These are phyloP conservation scores for Scheffersomyces titani DNA, from an alignment of 1,139 yeast genomes.

Conservation along the genomic window DNA sequence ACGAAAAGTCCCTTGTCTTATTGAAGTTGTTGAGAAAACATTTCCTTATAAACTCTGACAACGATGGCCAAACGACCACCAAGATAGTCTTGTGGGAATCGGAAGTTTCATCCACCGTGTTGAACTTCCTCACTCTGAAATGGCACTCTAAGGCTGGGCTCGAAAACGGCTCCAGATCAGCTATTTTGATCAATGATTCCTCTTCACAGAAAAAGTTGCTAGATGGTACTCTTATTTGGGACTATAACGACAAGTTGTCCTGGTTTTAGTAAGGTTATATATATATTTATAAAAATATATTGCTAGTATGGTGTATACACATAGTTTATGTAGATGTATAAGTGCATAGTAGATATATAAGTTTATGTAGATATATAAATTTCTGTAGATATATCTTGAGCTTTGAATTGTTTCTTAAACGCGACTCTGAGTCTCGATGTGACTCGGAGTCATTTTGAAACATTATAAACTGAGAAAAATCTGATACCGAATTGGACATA, in stretches of 20 bases:
- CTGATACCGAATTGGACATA: neutral
- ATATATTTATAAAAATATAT: too few species aligned
- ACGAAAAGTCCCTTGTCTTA: slow-evolving; percentile 20
- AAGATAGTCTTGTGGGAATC: slow-evolving; percentile 40
- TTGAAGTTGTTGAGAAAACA: slow-evolving; percentile 25
- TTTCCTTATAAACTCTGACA: slow-evolving; percentile 10
- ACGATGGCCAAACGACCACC: slow-evolving; percentile 10
- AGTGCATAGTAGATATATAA: too few species aligned
- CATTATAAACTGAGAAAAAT: neutral
- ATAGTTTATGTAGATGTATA: neutral
- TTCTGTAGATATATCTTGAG: too few species aligned
- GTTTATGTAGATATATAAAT: too few species aligned
- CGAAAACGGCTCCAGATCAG: slow-evolving; percentile 41
- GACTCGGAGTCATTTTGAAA: neutral
- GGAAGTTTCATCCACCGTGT: slow-evolving; percentile 22
- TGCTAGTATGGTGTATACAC: neutral
- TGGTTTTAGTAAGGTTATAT: slow-evolving; percentile 34
- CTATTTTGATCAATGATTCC: slow-evolving; percentile 28
- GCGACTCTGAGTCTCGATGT: neutral
- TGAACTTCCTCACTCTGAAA: slow-evolving; percentile 14
- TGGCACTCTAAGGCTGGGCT: slow-evolving; percentile 20
- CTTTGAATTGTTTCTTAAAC: too few species aligned
- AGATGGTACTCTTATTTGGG: slow-evolving; percentile 39
- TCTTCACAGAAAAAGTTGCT: slow-evolving; percentile 25
- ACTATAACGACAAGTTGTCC: slow-evolving; percentile 44